These are phyloP conservation scores for Magnusiomyces fungicola DNA, from an alignment of 1,139 yeast species.

Conservation along the genomic window DNA sequence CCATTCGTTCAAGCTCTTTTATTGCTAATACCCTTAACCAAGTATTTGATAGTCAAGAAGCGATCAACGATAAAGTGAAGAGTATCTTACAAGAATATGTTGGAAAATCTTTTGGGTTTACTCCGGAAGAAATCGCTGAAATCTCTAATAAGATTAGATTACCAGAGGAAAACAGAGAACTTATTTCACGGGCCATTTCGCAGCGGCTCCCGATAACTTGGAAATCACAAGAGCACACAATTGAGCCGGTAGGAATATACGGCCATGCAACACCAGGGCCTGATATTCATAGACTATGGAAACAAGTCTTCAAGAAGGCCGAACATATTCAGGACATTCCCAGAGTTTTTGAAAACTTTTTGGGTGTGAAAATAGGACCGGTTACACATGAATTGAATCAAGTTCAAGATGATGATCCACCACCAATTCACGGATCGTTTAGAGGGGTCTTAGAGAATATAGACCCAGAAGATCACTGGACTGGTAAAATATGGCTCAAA, in stretches of 20 bases:
- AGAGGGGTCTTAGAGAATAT: not conserved
- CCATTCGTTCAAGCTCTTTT: slow-evolving; percentile 66
- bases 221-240: not conserved
- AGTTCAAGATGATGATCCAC: not conserved
- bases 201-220: slow-evolving; percentile 11
- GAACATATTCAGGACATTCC: not conserved
- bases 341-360: not conserved
- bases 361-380: not conserved
- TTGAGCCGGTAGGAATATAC: not conserved
- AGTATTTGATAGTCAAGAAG: slow-evolving; percentile 26
- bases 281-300: not conserved
- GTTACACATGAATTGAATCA: not conserved
- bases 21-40: slow-evolving; percentile 37
- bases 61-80: slow-evolving; percentile 33
- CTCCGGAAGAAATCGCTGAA: too few species aligned
- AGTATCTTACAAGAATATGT: too few species aligned
- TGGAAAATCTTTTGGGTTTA: too few species aligned
- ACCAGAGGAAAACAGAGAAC: too few species aligned
- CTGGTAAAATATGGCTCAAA: not conserved
- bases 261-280: too few species aligned
- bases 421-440: not conserved
- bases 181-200: too few species aligned
- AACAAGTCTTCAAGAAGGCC: not conserved
- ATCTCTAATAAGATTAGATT: too few species aligned
- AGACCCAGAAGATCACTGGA: not conserved